Base-by-base conservation (phyloP, 768 basidiomycete species). In the Calocera cornea region DNA sequence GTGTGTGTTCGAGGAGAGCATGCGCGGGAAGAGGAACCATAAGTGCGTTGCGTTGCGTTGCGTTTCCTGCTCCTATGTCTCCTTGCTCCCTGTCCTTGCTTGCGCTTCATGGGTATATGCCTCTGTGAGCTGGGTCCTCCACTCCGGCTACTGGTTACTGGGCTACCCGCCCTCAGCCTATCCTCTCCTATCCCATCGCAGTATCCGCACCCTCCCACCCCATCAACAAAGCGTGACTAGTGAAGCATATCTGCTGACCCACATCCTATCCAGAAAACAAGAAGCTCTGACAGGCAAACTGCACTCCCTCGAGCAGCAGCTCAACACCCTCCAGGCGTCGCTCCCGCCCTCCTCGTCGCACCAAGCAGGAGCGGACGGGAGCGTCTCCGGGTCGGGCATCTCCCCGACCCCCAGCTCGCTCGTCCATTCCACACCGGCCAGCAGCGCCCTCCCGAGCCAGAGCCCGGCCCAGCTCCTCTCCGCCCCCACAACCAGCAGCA, bases 1-100 rank as follows among this genome's bases (percentile, higher is more conserved):
- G 72, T 99, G 97, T 74, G 84, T 97, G 49, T 98, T 99, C 70
- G 94, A 98, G 78, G 95, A 97, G 75, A 92, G 90, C 1, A 95
- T 97, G 75, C 84, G 97, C 63, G 97, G 97, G 44, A 95, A 95
- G 76, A 86, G 91, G 12, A 85, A 89, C 24, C 83, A 88, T 66
- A 92, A 90, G 90, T 91, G 77, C 70, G 83, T 72, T n/a, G n/a
- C n/a, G n/a, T n/a, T n/a, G n/a, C n/a, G n/a, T n/a, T n/a, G n/a
- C n/a, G n/a, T n/a, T n/a, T n/a, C n/a, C n/a, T n/a, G n/a, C n/a
- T n/a, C n/a, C n/a, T n/a, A n/a, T n/a, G n/a, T n/a, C n/a, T n/a
- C n/a, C n/a, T n/a, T n/a, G n/a, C n/a, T n/a, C n/a, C n/a, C n/a
- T n/a, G n/a, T n/a, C n/a, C n/a, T n/a, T n/a, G n/a, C n/a, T n/a